Evolutionary conservation across 306 rosid species (phyloP).

Genomic region (Pyrus bretschneideri): DNA sequence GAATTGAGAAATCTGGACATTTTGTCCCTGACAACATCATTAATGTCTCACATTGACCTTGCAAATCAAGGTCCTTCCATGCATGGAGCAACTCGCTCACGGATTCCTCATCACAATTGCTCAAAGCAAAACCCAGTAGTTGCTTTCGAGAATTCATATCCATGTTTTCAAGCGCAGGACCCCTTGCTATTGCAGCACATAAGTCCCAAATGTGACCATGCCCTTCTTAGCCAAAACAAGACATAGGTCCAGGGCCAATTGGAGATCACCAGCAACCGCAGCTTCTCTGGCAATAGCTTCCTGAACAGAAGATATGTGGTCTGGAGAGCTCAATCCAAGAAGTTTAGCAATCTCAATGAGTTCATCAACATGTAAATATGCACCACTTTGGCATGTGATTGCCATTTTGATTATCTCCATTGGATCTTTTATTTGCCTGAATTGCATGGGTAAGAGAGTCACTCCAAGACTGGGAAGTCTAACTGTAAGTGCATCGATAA

Average conservation of each 20-base stretch:
- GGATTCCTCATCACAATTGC: slow-evolving; percentile 93
- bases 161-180: slow-evolving; percentile 97
- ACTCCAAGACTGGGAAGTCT: slow-evolving; percentile 94
- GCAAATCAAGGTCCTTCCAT: slow-evolving; percentile 97
- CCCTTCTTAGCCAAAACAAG: slow-evolving; percentile 78
- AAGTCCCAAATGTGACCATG: slow-evolving; percentile 93
- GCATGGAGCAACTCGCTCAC: slow-evolving; percentile 83
- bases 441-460: slow-evolving; percentile 92
- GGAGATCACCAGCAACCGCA: slow-evolving; percentile 98
- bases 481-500: slow-evolving; percentile 75
- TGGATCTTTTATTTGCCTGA: slow-evolving; percentile 86
- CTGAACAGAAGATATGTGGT: slow-evolving; percentile 75
- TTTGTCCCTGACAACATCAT: slow-evolving; percentile 45
- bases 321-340: slow-evolving; percentile 77
- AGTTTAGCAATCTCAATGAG: slow-evolving; percentile 86
- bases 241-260: slow-evolving; percentile 94
- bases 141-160: slow-evolving; percentile 81
- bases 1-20: slow-evolving; percentile 44
- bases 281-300: slow-evolving; percentile 99
- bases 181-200: slow-evolving; percentile 98
- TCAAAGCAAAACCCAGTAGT: slow-evolving; percentile 83
- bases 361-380: slow-evolving; percentile 92
- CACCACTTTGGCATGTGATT: slow-evolving; percentile 76
- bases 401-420: slow-evolving; percentile 91
- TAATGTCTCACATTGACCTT: slow-evolving; percentile 77